Percentiles rank a stretch among this genome's conserved stretches.
phyloP scores from a whole-genome alignment of 192 early-diverging fungal species.

The Gigaspora rosea region DNA sequence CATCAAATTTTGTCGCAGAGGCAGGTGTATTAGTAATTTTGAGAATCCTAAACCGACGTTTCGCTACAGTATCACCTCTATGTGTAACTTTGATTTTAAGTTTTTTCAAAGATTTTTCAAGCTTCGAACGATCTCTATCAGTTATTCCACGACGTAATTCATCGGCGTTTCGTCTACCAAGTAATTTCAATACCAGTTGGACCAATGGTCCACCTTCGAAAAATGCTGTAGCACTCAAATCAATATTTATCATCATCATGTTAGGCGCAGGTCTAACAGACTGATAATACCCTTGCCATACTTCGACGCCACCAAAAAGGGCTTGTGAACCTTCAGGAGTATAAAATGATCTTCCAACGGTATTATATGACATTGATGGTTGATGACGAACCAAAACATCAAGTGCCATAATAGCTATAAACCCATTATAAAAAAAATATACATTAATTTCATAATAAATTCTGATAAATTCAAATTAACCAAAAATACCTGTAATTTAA shows the following conservation, averaged over 20 bases:
- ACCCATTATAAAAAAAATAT: too few relatives aligned
- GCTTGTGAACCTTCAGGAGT: slow-evolving; percentile 61
- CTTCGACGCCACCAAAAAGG: slow-evolving; percentile 75
- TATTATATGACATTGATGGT: slow-evolving; percentile 76
- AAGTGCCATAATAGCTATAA: slow-evolving; percentile 59
- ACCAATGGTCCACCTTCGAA: slow-evolving; percentile 68
- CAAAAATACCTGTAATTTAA: too few relatives aligned
- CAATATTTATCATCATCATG: slow-evolving; percentile 72
- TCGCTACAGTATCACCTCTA: slow-evolving; percentile 57
- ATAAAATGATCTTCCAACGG: slow-evolving; percentile 89
- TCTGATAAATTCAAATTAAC: too few relatives aligned
- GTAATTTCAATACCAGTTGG: slow-evolving; percentile 67
- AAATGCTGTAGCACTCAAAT: slow-evolving; percentile 71
- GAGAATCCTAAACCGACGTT: slow-evolving; percentile 72
- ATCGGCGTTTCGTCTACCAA: slow-evolving; percentile 52
- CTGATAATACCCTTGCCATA: slow-evolving; percentile 94
- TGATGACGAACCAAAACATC: slow-evolving; percentile 85
- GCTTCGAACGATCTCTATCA: slow-evolving; percentile 46
- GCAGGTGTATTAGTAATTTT: slow-evolving; percentile 70
- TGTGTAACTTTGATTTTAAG: slow-evolving; percentile 60
- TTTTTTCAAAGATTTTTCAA: slow-evolving; percentile 57
- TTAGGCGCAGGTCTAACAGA: slow-evolving; percentile 63
- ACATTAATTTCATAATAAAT: too few relatives aligned
- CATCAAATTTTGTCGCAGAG: slow-evolving; percentile 70
- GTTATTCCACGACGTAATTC: slow-evolving; percentile 51